Evolutionary conservation across 139 green algal genomes (phyloP), one percentile per base, ranked within the genome.

Genomic region (Chlorella sp.): DNA sequence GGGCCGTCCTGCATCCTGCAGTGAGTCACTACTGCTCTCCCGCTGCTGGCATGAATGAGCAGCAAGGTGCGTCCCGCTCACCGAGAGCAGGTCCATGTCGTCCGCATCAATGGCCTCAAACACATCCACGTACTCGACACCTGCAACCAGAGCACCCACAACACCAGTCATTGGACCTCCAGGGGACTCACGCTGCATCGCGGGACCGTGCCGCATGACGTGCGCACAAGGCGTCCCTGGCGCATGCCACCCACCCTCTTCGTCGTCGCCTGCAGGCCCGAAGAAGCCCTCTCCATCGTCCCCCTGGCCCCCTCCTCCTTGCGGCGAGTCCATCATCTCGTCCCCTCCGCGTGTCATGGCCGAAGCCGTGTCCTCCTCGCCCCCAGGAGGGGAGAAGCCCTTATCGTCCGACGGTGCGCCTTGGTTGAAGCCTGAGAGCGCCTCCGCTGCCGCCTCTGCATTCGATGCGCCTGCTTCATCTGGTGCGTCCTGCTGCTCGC

Each of bases 41-140:
- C 22, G 20, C 20, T 64, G 55, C 55, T 30, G 20, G 22, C 55
- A 64, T 64, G 20, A 64, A 30, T 64, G 17, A 30, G 17, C 14
- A 30, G 20, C 55, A 10, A 31, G 55, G 66, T 22, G 51, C 5
- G 5, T 51, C 5, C 29, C 10, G 32, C 74, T 1, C 35, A 85
- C 79, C 75, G 81, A 74, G 0, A 81, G 31, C 17, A 31, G n/a
- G 6, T 79, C 63, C 0, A 81, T 6, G 31, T 85, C 79, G 26
- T 68, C 62, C 0, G 74, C 67, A n/a, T 73, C 69, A 27, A 85
- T 78, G 26, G 61, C 67, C 30, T 77, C 74, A 36, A 81, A 79
- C 24, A 85, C 20, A 49, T 85, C 79, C 0, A 85, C 42, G 20
- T 31, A 10, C 55, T 64, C 55, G 20, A 55, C 17, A 24, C 42